Percentiles rank a stretch among this genome's conserved stretches.
Conservation (phyloP, 2,329 filamentous ascomycete species). For the Cryphonectria naterciae region DNA sequence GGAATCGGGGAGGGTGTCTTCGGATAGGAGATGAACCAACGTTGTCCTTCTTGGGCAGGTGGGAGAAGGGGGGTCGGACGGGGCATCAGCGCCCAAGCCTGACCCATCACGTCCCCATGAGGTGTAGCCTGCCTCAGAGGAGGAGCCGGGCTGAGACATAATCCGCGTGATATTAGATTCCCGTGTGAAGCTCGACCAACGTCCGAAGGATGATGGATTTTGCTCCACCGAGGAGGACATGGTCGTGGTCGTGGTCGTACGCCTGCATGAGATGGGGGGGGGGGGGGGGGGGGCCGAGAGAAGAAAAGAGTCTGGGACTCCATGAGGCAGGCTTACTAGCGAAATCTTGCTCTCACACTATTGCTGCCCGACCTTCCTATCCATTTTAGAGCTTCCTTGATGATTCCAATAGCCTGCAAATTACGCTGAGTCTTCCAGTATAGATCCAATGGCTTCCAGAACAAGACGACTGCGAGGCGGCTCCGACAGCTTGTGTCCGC, state of each 20-base stretch:
- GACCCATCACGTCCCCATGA: constrained; percentile 2
- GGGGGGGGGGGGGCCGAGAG: not conserved
- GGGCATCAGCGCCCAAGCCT: not conserved
- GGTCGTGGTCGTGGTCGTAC: not conserved
- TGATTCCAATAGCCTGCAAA: not conserved
- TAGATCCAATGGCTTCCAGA: not conserved
- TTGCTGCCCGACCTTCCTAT: not conserved
- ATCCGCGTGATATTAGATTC: constrained; percentile 6
- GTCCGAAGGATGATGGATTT: constrained; percentile 3
- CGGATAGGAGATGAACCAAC: constrained; percentile 8
- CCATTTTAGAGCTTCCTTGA: not conserved
- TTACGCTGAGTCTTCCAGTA: not conserved
- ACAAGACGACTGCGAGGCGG: not conserved
- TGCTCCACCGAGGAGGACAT: constrained; percentile 3
- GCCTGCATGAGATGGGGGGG: constrained; percentile 14
- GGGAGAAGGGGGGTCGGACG: not conserved
- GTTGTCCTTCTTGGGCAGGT: constrained; percentile 9
- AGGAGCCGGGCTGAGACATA: not conserved
- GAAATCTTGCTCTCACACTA: not conserved
- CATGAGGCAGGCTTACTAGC: not conserved
- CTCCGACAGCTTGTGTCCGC: constrained; percentile 19
- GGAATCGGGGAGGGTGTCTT: constrained; percentile 12
- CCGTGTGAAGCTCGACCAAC: constrained; percentile 13
- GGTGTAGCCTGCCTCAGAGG: not conserved
- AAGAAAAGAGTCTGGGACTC: not conserved